Conservation (phyloP, 352 stramenopile genomes). For the Globisporangium irregulare region DNA sequence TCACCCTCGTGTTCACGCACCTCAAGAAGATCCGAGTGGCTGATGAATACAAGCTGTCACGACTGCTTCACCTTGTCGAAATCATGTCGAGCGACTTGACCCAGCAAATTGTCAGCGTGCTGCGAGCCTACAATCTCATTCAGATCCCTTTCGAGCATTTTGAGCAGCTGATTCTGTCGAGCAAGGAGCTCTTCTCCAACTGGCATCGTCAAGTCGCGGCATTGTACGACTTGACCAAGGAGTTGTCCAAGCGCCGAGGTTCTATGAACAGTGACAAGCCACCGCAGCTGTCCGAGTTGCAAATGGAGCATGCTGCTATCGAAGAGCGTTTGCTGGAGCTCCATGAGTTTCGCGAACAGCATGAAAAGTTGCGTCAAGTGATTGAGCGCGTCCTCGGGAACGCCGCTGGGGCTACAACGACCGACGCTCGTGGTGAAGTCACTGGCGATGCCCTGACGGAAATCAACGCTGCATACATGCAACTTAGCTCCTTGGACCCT, state of each 20-base stretch:
- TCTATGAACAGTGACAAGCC: constrained; percentile 83
- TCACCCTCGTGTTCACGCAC: constrained; percentile 84
- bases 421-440: constrained; percentile 51
- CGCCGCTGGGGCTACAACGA: constrained; percentile 27
- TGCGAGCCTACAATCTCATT: constrained; percentile 82
- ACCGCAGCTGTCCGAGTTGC: constrained; percentile 71
- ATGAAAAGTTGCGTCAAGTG: constrained; percentile 88
- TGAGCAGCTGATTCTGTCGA: constrained; percentile 66
- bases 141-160: constrained; percentile 86
- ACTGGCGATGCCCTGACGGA: constrained; percentile 79
- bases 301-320: constrained; percentile 84
- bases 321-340: constrained; percentile 88
- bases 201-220: constrained; percentile 80
- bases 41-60: constrained; percentile 85
- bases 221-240: constrained; percentile 87
- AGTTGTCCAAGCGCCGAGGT: constrained; percentile 81
- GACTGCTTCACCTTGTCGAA: constrained; percentile 77
- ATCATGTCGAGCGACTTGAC: constrained; percentile 86
- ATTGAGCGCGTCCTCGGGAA: constrained; percentile 83
- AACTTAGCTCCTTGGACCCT: constrained; percentile 73
- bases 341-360: constrained; percentile 88
- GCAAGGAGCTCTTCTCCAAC: constrained; percentile 83
- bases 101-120: constrained; percentile 75
- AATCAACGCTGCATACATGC: constrained; percentile 88
- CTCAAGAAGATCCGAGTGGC: constrained; percentile 89